Evolutionary conservation across 306 rosid genomes (phyloP), one percentile per base, ranked within the genome.

Genomic region (Calophaca sinica): DNA sequence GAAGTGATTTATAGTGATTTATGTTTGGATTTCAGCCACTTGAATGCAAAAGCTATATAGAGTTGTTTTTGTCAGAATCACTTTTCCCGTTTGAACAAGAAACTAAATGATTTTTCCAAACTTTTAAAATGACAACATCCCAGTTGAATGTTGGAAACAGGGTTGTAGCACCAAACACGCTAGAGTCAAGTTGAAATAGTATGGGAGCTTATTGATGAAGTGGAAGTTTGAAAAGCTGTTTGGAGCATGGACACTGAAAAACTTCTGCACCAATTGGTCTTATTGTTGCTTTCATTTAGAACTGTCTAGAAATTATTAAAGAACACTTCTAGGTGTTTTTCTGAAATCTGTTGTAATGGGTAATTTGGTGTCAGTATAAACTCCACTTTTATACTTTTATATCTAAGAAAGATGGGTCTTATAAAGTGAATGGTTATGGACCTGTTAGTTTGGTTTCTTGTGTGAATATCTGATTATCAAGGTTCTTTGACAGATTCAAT

Each of bases 201-300:
- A 12, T 35, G 29, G 42, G 15, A 33, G 48, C 11, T 63, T 63
- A 45, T 62, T 39, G 33, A 62, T 38, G 33, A 39, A 9, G 31
- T 39, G 35, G 51, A 41, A 4, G 3, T 39, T 63, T 63, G 14
- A 9, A 63, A 9, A 41, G 52, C 13, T 63, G 52, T 63, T 36
- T 28, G 26, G 45, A 28, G 28, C 44, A 31, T 32, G 12, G 29
- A 31, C 48, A 48, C 7, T 49, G 73, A 33, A 32, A 49, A 49
- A 4, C 46, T 32, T 68, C 3, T 7, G 7, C 7, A 13, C 32
- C 2, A 28, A 15, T 4, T 49, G 9, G 44, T n/a, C 60, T 68
- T 50, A 3, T 9, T 32, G 60, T 31, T 67, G 59, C 59, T 48
- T 67, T 48, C 5, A 7, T n/a, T 67, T 67, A 3, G 59, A 48